Conservation (phyloP, 768 basidiomycete genomes). For the Tylopilus subfusipes region DNA sequence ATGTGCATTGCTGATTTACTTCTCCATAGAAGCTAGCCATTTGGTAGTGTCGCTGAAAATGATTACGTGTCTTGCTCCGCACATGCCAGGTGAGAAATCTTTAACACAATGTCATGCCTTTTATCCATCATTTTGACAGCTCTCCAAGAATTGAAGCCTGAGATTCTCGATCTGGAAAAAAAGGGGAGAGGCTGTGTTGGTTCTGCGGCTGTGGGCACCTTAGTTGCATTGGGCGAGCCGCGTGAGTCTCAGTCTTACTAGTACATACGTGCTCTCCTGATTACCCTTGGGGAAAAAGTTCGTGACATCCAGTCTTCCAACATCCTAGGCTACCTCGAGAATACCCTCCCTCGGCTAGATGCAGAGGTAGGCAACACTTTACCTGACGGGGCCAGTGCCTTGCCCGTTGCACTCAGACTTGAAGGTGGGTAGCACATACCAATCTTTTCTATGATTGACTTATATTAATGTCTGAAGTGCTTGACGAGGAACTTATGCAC, state of each 20-base stretch:
- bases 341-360: constrained; percentile 1
- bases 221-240: neutral
- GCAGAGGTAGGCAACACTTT: neutral
- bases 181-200: neutral
- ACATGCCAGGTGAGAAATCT: neutral
- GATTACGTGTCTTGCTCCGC: neutral
- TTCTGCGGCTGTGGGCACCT: neutral
- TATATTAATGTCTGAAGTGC: neutral
- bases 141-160: neutral
- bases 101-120: neutral
- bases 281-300: neutral
- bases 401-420: neutral
- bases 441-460: neutral
- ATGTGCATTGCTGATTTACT: neutral
- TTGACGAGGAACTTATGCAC: neutral
- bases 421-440: neutral
- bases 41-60: constrained; percentile 1
- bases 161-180: neutral
- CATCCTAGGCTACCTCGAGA: constrained; percentile 3
- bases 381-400: neutral
- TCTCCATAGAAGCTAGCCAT: neutral
- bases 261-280: neutral
- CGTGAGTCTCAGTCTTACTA: neutral
- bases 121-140: neutral
- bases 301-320: neutral